Evolutionary conservation across 352 stramenopile genomes (phyloP).

Genomic region (Phytophthora agathidicida): DNA sequence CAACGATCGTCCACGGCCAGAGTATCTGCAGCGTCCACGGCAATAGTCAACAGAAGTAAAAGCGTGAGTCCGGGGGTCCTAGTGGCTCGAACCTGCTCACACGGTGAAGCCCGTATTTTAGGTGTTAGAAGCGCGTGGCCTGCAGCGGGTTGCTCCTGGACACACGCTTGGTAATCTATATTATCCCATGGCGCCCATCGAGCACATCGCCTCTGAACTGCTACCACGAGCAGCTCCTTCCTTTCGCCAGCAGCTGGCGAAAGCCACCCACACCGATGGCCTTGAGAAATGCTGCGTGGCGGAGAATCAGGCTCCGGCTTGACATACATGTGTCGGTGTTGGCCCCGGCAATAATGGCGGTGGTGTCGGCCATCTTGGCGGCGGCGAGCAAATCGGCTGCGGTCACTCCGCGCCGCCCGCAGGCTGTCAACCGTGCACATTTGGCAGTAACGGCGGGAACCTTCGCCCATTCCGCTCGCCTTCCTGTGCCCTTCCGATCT

Average conservation of each 20-base stretch:
- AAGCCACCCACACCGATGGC: slow-evolving; percentile 5
- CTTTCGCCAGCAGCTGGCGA: slow-evolving; percentile 12
- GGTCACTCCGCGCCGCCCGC: not conserved
- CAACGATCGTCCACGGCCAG: too few species aligned
- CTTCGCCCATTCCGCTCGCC: slow-evolving; percentile 15
- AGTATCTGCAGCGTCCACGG: too few species aligned
- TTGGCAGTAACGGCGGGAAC: slow-evolving; percentile 9
- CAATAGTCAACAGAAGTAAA: too few species aligned
- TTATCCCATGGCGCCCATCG: too few species aligned
- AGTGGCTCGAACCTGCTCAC: too few species aligned
- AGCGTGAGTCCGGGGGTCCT: too few species aligned
- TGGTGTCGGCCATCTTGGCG: not conserved
- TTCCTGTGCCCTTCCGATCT: slow-evolving; percentile 8
- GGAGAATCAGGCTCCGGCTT: slow-evolving; percentile 9
- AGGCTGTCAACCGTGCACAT: not conserved
- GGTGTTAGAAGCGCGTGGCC: too few species aligned
- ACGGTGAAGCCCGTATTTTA: too few species aligned
- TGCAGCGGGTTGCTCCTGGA: too few species aligned
- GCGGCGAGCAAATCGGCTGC: slow-evolving; percentile 8
- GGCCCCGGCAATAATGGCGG: not conserved
- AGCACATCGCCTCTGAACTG: slow-evolving; percentile 2
- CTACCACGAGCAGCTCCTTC: slow-evolving; percentile 3
- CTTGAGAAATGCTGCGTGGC: slow-evolving; percentile 14
- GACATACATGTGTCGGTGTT: not conserved
- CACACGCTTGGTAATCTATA: too few species aligned